Evolutionary conservation across 1,284 basidiomycete species (phyloP).

Genomic region (Erythrobasidium hasegawianum): DNA sequence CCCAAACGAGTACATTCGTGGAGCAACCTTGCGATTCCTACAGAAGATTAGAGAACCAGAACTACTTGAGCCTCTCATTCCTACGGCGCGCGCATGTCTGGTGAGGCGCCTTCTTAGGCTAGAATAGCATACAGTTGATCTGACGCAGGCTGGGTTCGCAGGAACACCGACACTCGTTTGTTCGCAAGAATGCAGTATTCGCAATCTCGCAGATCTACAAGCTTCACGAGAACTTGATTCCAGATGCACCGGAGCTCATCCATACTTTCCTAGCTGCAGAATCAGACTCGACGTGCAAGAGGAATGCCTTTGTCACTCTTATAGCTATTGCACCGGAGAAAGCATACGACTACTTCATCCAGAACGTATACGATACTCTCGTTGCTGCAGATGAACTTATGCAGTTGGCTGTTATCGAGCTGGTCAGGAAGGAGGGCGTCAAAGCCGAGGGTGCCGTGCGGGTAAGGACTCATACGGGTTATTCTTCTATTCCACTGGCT

Average conservation of each 20-base stretch:
- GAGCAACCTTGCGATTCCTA: slow-evolving; percentile 90
- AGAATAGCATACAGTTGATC: background rate
- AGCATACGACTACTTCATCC: slow-evolving; percentile 84
- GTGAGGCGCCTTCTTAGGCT: slow-evolving; percentile 43
- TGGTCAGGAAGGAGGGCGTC: slow-evolving; percentile 71
- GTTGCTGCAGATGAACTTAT: slow-evolving; percentile 82
- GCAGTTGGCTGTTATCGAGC: slow-evolving; percentile 94
- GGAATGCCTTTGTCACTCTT: slow-evolving; percentile 95
- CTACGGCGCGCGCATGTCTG: slow-evolving; percentile 86
- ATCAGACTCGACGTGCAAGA: slow-evolving; percentile 92
- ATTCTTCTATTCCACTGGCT: background rate
- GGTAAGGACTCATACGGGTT: slow-evolving; percentile 22
- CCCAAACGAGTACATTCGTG: slow-evolving; percentile 98
- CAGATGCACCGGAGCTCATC: slow-evolving; percentile 94
- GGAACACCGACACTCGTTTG: slow-evolving; percentile 97
- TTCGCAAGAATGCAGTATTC: slow-evolving; percentile 98
- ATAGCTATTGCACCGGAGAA: slow-evolving; percentile 81
- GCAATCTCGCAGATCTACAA: slow-evolving; percentile 92
- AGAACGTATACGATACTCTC: slow-evolving; percentile 78
- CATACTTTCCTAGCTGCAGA: slow-evolving; percentile 97
- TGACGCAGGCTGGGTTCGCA: slow-evolving; percentile 33
- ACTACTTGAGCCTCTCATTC: slow-evolving; percentile 91
- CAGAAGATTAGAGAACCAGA: slow-evolving; percentile 94
- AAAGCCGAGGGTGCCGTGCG: slow-evolving; percentile 39
- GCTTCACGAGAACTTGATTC: slow-evolving; percentile 88